Conservation (phyloP, 225 moss, liverwort and hornwort genomes). For the Polytrichum commune region DNA sequence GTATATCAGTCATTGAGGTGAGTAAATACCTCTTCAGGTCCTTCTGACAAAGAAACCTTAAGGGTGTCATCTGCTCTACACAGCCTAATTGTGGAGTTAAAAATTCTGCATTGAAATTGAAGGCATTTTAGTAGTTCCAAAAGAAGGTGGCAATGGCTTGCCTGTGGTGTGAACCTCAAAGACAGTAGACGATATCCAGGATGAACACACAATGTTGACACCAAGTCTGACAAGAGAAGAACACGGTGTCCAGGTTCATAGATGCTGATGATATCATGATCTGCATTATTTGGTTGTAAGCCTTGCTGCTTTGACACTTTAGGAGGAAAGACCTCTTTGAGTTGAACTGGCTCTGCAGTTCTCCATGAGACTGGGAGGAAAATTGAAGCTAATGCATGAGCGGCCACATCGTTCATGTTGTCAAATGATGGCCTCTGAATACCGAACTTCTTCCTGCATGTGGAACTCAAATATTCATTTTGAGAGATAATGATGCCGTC, state of each 20-base stretch:
- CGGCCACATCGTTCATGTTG: slow-evolving; percentile 78
- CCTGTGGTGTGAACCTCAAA: slow-evolving; percentile 84
- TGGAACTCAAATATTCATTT: slow-evolving; percentile 75
- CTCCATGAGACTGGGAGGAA: slow-evolving; percentile 78
- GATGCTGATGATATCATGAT: slow-evolving; percentile 2
- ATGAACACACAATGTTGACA: slow-evolving; percentile 70
- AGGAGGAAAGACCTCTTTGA: slow-evolving; percentile 4
- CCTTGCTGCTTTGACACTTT: slow-evolving; percentile 9
- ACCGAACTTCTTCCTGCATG: slow-evolving; percentile 62
- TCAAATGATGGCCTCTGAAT: slow-evolving; percentile 78
- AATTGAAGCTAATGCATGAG: slow-evolving; percentile 66
- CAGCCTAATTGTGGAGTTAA: no score
- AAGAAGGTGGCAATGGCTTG: slow-evolving; percentile 15
- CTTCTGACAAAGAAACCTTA: no score
- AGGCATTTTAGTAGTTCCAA: no score
- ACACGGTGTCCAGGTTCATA: slow-evolving; percentile 32
- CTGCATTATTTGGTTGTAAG: slow-evolving; percentile 3
- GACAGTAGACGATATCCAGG: slow-evolving; percentile 80
- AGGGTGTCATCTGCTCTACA: no score
- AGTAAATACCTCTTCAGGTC: no score
- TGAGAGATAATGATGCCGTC: slow-evolving; percentile 87
- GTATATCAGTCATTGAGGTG: no score
- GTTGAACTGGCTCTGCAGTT: slow-evolving; percentile 23
- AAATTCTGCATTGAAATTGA: no score
- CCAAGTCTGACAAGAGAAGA: slow-evolving; percentile 69